Conservation (phyloP, 2,329 filamentous ascomycete species). For the Knufia fluminis region DNA sequence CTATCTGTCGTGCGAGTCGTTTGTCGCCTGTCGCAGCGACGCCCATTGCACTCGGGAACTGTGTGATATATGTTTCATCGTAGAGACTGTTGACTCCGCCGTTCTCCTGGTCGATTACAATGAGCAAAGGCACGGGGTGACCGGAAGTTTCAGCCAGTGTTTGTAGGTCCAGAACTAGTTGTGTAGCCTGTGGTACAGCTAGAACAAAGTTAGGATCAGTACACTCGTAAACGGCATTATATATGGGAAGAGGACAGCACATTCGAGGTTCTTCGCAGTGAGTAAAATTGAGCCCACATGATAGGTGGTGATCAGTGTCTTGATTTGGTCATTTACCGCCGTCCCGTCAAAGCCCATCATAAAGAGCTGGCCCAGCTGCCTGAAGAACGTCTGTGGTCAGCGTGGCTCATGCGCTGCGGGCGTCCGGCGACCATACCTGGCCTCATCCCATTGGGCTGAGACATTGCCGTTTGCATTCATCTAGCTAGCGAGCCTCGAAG, state of each 20-base stretch:
- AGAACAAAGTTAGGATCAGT: constrained; percentile 13
- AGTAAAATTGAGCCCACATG: constrained; percentile 76
- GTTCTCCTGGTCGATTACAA: constrained; percentile 94
- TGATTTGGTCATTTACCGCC: constrained; percentile 53
- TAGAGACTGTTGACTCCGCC: constrained; percentile 95
- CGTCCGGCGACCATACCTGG: constrained; percentile 19
- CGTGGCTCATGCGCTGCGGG: constrained; percentile 1
- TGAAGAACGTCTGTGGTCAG: constrained; percentile 61
- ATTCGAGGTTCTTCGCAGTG: constrained; percentile 58
- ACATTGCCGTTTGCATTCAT: constrained; percentile 21
- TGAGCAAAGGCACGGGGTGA: constrained; percentile 78
- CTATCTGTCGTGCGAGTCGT: constrained; percentile 78
- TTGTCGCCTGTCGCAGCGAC: constrained; percentile 83
- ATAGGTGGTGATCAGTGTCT: constrained; percentile 53
- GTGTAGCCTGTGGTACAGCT: constrained; percentile 87
- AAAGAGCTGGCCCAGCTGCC: constrained; percentile 50
- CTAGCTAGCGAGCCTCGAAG: constrained; percentile 7
- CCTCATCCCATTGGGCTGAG: constrained; percentile 27
- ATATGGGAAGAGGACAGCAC: constrained; percentile 30
- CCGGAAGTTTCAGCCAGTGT: constrained; percentile 84
- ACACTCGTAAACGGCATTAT: background rate
- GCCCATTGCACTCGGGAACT: constrained; percentile 96
- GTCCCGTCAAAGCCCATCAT: constrained; percentile 62
- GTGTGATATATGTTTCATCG: constrained; percentile 88
- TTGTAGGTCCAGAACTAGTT: constrained; percentile 82